Base-by-base conservation (phyloP, 257 asterid species). In the Leonotis leonurus region DNA sequence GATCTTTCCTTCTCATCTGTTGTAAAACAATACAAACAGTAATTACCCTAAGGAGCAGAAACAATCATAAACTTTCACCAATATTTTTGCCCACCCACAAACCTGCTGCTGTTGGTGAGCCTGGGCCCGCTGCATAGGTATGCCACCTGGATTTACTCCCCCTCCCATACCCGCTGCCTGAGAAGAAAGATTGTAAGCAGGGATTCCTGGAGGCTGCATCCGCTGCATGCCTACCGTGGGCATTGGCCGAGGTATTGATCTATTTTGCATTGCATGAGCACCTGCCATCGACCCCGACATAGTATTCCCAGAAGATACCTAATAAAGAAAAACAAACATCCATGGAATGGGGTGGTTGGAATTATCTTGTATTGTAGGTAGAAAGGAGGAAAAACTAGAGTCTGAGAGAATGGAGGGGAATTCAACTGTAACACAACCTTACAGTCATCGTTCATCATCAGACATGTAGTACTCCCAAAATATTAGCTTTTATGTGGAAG, bases 101-200 rank as follows among this genome's bases (percentile, higher is more conserved):
- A 81, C 89, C 92, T 85, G 95, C 72, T 90, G 98, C 81, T 92
- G 98, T 76, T 83, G 98, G 75, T 90, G 95, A 62, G 86, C 83
- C 78, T 83, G 98, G 68, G 81, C 69, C 9, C 98, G 79, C 79
- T 83, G 95, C 93, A 86, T 79, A 6, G 97, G 92, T 17, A 92
- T 84, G 76, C 78, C 81, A 35, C 89, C 90, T 6, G 96, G 90
- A 74, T 84, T 88, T 72, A 84, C 82, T 59, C 85, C 90, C 69
- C 83, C 82, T 30, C 87, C 83, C 87, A 83, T 90, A 54, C 98
- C 96, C 33, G 90, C n/a, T n/a, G n/a, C 82, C 75, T 89, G 98
- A 64, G 97, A 81, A 72, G 90, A 63, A 64, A 86, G 77, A 79
- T 78, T 86, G 77, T 92, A 92, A 44, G 89, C 85, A 44, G 94